phyloP scores from a whole-genome alignment of 129 eudicot genomes.

The Lactuca saligna region DNA sequence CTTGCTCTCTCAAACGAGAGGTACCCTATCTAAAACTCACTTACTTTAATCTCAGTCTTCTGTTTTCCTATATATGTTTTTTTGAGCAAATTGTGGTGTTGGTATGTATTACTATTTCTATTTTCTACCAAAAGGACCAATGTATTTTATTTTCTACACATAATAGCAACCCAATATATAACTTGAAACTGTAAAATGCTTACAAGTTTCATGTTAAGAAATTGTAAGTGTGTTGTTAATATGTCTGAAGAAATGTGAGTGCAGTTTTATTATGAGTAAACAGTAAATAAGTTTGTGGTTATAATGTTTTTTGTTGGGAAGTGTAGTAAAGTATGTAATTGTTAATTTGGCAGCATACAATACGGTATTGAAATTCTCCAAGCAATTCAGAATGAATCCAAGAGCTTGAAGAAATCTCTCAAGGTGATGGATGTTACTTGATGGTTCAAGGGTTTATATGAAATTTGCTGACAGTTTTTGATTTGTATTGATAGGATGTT shows the following conservation, averaged over 20 bases:
- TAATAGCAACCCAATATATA: too few species aligned
- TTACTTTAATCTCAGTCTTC: not conserved
- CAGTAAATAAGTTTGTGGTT: too few species aligned
- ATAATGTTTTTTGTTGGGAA: constrained; percentile 1
- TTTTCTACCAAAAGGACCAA: too few species aligned
- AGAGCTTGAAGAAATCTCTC: constrained; percentile 88
- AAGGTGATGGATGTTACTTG: constrained; percentile 51
- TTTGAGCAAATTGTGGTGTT: too few species aligned
- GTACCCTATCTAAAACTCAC: constrained; percentile 35
- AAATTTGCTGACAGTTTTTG: constrained; percentile 16
- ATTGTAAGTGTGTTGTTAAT: too few species aligned
- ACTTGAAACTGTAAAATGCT: not conserved
- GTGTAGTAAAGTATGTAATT: not conserved
- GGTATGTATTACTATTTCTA: too few species aligned
- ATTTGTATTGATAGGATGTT: constrained; percentile 56
- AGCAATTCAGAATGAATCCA: constrained; percentile 73
- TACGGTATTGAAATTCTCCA: constrained; percentile 67
- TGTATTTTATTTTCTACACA: too few species aligned
- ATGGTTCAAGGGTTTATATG: not conserved
- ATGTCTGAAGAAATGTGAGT: too few species aligned
- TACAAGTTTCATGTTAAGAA: too few species aligned
- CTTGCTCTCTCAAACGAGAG: constrained; percentile 67
- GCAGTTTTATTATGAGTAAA: too few species aligned
- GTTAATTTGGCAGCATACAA: constrained; percentile 56
- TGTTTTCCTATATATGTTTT: not conserved